Percentiles rank a stretch among this genome's conserved stretches.
phyloP scores from a whole-genome alignment of 345 rosid genomes.

The Hypericum androsaemum region DNA sequence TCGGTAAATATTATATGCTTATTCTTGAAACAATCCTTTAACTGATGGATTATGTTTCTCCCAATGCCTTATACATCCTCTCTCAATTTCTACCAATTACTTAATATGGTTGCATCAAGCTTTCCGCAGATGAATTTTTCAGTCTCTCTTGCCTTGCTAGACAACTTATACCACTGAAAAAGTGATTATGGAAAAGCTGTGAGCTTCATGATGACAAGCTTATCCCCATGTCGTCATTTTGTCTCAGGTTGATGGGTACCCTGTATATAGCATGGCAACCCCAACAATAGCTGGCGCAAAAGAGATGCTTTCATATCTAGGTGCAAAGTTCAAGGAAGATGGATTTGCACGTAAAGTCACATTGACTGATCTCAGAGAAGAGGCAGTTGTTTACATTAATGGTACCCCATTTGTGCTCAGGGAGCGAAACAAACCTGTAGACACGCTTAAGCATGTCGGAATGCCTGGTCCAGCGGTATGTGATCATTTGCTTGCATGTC shows the following conservation, averaged over 20 bases:
- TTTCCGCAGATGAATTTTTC: no score
- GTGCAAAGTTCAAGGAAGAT: constrained; percentile 49
- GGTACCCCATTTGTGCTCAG: constrained; percentile 87
- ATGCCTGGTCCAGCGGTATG: constrained; percentile 82
- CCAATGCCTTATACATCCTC: no score
- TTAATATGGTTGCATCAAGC: no score
- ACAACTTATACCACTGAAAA: no score
- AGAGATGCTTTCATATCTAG: constrained; percentile 77
- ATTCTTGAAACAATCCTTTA: no score
- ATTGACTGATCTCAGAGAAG: constrained; percentile 88
- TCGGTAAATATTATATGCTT: no score
- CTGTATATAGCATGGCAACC: constrained; percentile 97
- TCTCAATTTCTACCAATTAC: no score
- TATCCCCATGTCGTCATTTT: constrained; percentile 8
- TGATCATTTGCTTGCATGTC: constrained; percentile 10
- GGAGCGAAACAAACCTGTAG: constrained; percentile 84
- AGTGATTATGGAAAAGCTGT: no score
- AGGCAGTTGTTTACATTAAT: constrained; percentile 85
- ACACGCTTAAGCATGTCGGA: constrained; percentile 87
- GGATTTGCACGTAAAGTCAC: constrained; percentile 44
- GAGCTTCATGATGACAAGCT: not conserved
- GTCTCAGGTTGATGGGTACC: constrained; percentile 77
- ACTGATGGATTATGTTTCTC: no score
- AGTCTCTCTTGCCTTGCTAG: no score
- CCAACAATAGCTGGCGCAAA: constrained; percentile 79